phyloP scores from a whole-genome alignment of 352 stramenopile genomes.

The Saprolegnia parasitica region DNA sequence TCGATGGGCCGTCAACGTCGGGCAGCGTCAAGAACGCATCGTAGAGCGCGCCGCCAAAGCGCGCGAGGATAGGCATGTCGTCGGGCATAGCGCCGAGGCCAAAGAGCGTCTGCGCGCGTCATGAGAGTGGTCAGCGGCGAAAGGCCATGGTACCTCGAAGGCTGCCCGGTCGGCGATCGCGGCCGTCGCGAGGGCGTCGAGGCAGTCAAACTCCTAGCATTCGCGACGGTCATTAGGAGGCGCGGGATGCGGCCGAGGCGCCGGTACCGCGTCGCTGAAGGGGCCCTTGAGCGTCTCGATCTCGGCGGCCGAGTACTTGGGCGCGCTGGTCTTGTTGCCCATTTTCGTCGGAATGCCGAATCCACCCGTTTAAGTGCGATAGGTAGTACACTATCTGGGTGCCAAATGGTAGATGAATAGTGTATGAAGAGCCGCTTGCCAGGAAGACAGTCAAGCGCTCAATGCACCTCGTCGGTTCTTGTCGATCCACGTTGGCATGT shows the following conservation, averaged over 20 bases:
- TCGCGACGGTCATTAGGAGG: neutral
- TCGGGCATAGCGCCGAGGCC: neutral
- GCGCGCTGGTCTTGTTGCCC: constrained; percentile 19
- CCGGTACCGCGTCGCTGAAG: constrained; percentile 67
- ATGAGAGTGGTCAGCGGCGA: constrained; percentile 33
- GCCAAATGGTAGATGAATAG: neutral
- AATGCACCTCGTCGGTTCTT: no score
- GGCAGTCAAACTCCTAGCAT: constrained; percentile 59
- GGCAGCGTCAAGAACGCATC: constrained; percentile 41
- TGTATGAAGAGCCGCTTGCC: no score
- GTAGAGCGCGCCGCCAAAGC: constrained; percentile 44
- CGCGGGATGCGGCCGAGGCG: neutral
- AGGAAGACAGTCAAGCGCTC: no score
- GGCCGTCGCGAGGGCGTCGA: constrained; percentile 31
- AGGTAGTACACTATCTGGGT: constrained; percentile 2
- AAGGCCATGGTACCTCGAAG: constrained; percentile 37
- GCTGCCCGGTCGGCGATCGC: neutral
- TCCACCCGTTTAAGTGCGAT: no score
- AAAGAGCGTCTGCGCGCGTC: constrained; percentile 39
- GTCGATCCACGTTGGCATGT: no score
- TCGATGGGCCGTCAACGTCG: constrained; percentile 29
- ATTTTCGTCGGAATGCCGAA: constrained; percentile 6
- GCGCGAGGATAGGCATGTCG: constrained; percentile 32
- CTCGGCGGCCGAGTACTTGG: constrained; percentile 5
- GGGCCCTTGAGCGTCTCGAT: constrained; percentile 45